A percentile compares a stretch with the other conserved stretches of the same genome.
Evolutionary conservation across 2,329 filamentous ascomycete genomes (phyloP).

Genomic region (Dryadomyces sulphureus): DNA sequence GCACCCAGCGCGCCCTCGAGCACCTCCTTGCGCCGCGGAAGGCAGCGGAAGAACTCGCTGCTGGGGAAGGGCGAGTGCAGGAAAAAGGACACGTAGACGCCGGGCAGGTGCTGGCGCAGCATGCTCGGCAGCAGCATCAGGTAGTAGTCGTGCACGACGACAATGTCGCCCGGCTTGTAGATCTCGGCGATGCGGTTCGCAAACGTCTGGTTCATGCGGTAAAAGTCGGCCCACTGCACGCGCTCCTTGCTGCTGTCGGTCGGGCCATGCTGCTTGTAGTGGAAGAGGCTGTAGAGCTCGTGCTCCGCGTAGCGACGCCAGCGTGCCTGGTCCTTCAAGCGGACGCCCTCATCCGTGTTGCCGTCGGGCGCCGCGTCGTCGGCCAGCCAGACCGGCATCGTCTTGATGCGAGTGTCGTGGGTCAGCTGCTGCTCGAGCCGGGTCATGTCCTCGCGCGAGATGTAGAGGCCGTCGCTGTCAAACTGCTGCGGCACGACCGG

Average conservation of each 20-base stretch:
- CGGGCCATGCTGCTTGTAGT: conserved; percentile 91
- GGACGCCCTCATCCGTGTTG: conserved; percentile 49
- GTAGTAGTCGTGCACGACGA: conserved; percentile 91
- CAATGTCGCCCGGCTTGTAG: conserved; percentile 85
- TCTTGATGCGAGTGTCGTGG: conserved; percentile 60
- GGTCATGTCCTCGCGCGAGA: conserved; percentile 54
- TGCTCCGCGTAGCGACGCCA: conserved; percentile 89
- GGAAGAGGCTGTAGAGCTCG: conserved; percentile 82
- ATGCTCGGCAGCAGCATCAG: conserved; percentile 80
- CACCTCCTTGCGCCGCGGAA: conserved; percentile 78
- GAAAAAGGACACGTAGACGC: conserved; percentile 91
- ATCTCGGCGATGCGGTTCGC: conserved; percentile 76
- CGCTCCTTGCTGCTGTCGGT: conserved; percentile 71
- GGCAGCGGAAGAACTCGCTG: conserved; percentile 84
- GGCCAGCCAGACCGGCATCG: conserved; percentile 77
- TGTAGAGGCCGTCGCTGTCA: conserved; percentile 51
- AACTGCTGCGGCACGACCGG: conserved; percentile 35
- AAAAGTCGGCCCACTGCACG: conserved; percentile 82
- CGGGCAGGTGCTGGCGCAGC: conserved; percentile 69
- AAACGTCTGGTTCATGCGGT: conserved; percentile 83
- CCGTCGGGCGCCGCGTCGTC: conserved; percentile 51
- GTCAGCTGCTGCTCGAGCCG: conserved; percentile 61
- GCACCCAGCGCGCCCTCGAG: conserved; percentile 79
- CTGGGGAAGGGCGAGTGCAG: conserved; percentile 90
- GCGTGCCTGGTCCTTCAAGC: conserved; percentile 65